A percentile compares a stretch with the other conserved stretches of the same genome.
phyloP scores from a whole-genome alignment of 306 rosid genomes.

The Trichosanthes cucumerina region DNA sequence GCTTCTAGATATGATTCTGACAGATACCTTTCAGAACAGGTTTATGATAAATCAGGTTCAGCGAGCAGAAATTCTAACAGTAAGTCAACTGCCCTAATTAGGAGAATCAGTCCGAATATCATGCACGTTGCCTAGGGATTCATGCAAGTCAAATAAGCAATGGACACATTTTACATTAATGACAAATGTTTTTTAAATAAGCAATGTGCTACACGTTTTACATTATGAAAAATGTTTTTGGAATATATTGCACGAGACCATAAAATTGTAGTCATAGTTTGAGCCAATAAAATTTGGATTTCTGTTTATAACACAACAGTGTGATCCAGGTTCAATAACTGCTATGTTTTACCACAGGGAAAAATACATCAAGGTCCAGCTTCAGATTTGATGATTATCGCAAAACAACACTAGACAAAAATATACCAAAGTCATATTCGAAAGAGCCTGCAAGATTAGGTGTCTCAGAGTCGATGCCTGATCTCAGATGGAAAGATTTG shows the following conservation, averaged over 20 bases:
- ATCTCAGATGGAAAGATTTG: constrained; percentile 51
- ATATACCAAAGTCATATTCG: constrained; percentile 21
- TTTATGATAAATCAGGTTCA: not conserved
- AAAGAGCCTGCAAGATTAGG: constrained; percentile 60
- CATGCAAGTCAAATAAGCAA: not conserved
- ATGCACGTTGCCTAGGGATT: not conserved
- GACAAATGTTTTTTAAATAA: not conserved
- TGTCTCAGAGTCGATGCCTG: constrained; percentile 25
- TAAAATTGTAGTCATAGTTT: not conserved
- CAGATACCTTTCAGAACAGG: not conserved
- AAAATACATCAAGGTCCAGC: constrained; percentile 47
- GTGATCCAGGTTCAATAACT: constrained; percentile 18
- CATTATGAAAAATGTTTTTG: not conserved
- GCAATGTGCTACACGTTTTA: not conserved
- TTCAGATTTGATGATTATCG: constrained; percentile 61
- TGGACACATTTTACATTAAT: not conserved
- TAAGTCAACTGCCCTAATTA: not conserved
- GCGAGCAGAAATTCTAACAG: not conserved
- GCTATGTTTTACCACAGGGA: constrained; percentile 25
- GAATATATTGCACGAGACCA: not conserved
- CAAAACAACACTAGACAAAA: constrained; percentile 31
- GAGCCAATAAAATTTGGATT: not conserved
- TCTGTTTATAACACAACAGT: not conserved
- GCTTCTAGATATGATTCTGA: not conserved
- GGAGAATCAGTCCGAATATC: not conserved